phyloP scores from a whole-genome alignment of 176 grass and related monocot species.

The Aegilops tauschii region DNA sequence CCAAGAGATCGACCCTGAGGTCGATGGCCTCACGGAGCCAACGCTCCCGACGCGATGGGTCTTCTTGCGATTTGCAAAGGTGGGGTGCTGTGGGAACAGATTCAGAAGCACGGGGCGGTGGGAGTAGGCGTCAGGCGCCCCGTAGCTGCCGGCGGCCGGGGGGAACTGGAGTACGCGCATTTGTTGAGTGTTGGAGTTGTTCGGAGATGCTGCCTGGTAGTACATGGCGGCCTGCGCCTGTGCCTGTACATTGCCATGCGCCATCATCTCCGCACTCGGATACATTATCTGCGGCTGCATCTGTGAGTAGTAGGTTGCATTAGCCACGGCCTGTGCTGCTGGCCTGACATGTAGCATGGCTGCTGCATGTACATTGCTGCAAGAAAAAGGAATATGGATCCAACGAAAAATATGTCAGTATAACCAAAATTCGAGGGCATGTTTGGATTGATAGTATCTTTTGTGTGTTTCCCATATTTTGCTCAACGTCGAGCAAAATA shows the following conservation, averaged over 20 bases:
- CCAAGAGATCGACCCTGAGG: background rate
- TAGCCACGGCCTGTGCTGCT: background rate
- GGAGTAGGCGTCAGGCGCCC: background rate
- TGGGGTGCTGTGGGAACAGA: slow-evolving; percentile 54
- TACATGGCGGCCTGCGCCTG: background rate
- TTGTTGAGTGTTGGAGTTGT: background rate
- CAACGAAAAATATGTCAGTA: background rate
- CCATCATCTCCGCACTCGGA: background rate
- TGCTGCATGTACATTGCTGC: slow-evolving; percentile 33
- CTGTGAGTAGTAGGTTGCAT: slow-evolving; percentile 26
- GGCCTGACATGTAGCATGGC: slow-evolving; percentile 20
- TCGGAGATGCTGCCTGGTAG: background rate
- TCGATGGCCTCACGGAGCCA: background rate
- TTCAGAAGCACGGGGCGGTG: slow-evolving; percentile 33
- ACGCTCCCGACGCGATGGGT: background rate
- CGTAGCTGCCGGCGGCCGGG: background rate
- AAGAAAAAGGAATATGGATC: background rate
- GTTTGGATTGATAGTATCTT: no score
- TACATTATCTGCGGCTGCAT: no score
- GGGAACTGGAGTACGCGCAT: background rate
- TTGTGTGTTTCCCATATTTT: no score
- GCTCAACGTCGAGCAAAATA: no score
- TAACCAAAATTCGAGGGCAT: no score
- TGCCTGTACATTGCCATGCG: background rate
- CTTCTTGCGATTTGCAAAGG: slow-evolving; percentile 10